Evolutionary conservation across 1,284 basidiomycete genomes (phyloP).

Genomic region (Chalciporus sp.): DNA sequence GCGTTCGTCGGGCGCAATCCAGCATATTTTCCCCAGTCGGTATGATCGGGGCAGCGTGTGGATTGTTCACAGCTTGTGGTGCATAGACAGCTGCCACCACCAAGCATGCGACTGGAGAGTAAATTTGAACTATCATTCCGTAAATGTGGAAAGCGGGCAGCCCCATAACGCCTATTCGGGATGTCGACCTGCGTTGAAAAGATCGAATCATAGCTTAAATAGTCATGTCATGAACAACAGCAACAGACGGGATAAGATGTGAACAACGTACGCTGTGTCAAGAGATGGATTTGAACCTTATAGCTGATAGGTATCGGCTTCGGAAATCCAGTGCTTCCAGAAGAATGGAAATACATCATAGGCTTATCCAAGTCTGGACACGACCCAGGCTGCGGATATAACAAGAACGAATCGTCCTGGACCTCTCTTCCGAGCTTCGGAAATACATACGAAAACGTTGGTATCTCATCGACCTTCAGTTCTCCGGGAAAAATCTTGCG

Average conservation of each 20-base stretch:
- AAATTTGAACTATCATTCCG: constrained; percentile 9
- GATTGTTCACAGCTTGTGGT: constrained; percentile 5
- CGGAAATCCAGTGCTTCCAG: constrained; percentile 38
- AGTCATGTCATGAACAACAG: too few species aligned
- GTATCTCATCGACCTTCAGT: constrained; percentile 26
- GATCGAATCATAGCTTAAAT: too few species aligned
- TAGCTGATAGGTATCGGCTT: constrained; percentile 30
- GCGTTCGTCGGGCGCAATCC: constrained; percentile 1
- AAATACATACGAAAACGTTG: constrained; percentile 25
- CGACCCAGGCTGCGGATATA: constrained; percentile 20
- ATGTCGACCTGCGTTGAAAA: not conserved
- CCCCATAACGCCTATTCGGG: constrained; percentile 19
- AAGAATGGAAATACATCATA: constrained; percentile 33
- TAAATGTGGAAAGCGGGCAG: constrained; percentile 21
- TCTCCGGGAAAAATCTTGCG: not conserved
- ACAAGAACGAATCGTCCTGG: constrained; percentile 20
- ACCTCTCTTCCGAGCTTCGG: constrained; percentile 33
- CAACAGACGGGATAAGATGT: not conserved
- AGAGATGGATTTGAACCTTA: constrained; percentile 1
- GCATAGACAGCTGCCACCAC: constrained; percentile 3
- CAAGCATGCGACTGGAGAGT: constrained; percentile 5
- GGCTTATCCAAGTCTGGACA: constrained; percentile 14
- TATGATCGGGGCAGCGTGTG: constrained; percentile 5
- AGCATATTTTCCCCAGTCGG: constrained; percentile 21
- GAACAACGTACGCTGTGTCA: too few species aligned